phyloP scores from a whole-genome alignment of 169 alveolate genomes.

The Eimeria brunetti region DNA sequence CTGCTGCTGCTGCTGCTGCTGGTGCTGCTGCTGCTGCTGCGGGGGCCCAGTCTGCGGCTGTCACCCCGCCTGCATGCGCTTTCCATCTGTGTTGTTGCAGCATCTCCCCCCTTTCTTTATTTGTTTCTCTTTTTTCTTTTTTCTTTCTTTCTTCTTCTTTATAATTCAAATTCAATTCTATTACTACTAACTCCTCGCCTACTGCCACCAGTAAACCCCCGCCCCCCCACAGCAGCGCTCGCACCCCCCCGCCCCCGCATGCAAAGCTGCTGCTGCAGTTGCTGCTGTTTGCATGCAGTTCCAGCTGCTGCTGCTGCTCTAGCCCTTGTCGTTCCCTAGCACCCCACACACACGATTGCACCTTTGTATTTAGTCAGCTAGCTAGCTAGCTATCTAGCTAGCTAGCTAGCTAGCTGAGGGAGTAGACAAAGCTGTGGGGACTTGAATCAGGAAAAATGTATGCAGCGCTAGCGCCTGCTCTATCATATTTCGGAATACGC shows the following conservation, averaged over 20 bases:
- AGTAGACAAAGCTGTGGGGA: not conserved
- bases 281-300: not conserved
- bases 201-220: constrained; percentile 12
- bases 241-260: not conserved
- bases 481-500: no score
- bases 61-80: constrained; percentile 24
- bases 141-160: no score
- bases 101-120: not conserved
- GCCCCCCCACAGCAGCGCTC: constrained; percentile 24
- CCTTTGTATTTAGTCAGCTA: not conserved
- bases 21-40: not conserved
- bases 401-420: not conserved
- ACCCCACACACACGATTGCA: not conserved
- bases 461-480: no score
- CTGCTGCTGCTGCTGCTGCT: no score
- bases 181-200: not conserved
- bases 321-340: constrained; percentile 30
- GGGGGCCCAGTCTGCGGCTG: constrained; percentile 44
- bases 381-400: not conserved
- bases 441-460: not conserved
- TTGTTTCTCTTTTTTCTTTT: not conserved
- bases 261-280: not conserved
- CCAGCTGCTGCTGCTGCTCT: not conserved
- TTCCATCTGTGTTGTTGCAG: no score
- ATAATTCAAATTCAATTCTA: not conserved